phyloP scores from a whole-genome alignment of 1,284 basidiomycete species.

The Porogramme epimiltina region DNA sequence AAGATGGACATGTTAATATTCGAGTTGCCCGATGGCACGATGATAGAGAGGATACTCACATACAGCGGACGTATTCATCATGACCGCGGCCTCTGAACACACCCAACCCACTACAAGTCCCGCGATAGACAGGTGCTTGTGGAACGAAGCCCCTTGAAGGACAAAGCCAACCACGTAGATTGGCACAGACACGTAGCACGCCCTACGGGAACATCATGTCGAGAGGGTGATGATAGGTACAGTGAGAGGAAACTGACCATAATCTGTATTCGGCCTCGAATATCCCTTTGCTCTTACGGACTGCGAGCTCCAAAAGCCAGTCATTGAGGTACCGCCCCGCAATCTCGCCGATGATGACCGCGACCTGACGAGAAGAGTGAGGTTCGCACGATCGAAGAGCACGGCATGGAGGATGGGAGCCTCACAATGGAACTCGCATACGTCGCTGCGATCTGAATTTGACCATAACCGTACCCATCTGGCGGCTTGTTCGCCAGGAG shows the following conservation, averaged over 20 bases:
- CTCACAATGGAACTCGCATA: constrained; percentile 67
- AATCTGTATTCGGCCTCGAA: constrained; percentile 72
- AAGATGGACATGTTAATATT: not conserved
- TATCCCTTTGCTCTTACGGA: constrained; percentile 62
- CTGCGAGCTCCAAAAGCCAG: constrained; percentile 55
- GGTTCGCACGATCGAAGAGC: constrained; percentile 28
- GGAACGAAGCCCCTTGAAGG: constrained; percentile 53
- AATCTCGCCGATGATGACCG: constrained; percentile 65
- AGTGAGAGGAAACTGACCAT: constrained; percentile 44
- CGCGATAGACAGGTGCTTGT: constrained; percentile 50
- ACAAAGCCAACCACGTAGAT: constrained; percentile 66
- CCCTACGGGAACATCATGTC: constrained; percentile 44
- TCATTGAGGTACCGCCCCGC: constrained; percentile 68
- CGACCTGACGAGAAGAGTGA: constrained; percentile 41
- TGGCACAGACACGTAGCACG: constrained; percentile 61
- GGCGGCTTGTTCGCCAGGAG: constrained; percentile 62
- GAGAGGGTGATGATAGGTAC: constrained; percentile 25
- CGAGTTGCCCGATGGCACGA: not conserved
- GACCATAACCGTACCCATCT: constrained; percentile 57
- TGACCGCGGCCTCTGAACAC: constrained; percentile 49
- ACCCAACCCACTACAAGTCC: constrained; percentile 61
- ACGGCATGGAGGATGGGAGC: not conserved
- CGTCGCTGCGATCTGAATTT: constrained; percentile 50
- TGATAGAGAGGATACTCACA: constrained; percentile 35
- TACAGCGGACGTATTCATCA: constrained; percentile 61